Base-by-base conservation (phyloP, 257 asterid species). In the Cinchona pubescens region DNA sequence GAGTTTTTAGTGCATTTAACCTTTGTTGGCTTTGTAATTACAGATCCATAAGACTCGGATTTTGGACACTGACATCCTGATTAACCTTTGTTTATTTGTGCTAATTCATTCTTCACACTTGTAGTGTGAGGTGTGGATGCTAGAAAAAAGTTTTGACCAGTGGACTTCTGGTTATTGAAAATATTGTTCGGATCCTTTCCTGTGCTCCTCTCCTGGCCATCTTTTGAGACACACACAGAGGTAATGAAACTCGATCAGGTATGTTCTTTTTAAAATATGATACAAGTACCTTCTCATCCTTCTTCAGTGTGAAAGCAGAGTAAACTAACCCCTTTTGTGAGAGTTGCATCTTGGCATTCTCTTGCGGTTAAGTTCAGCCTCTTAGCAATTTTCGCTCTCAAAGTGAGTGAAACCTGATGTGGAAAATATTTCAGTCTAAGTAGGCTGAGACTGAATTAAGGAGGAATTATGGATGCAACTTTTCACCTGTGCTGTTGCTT, bases 81-180 rank as follows among this genome's bases (percentile, higher is more conserved):
- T 76, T 75, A 70, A 81, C 61, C 58, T 72, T 74, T 88, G 74
- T 77, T 82, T 66, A 78, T 77, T 61, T 43, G 80, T 75, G 80
- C 78, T 77, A 79, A 86, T 88, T 84, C 79, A 84, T 86, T 86
- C 79, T 83, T 87, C 87, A 85, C 79, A 86, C 83, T 78, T 85
- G 81, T 82, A 88, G 80, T 73, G 79, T 89, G 93, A 84, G 86
- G 84, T 84, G 76, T 84, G 86, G 90, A 86, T 83, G 95, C 85
- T 84, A 78, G 85, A 86, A 80, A 90, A 83, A 78, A n/a, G 84
- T 79, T 78, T 88, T 87, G 70, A 81, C 85, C 87, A 78, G 90
- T 78, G 86, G 83, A 60, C 46, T 81, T 81, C 88, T 85, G 91
- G 91, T 88, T 82, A 77, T 79, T 83, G 83, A 87, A 78, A 85